These are phyloP conservation scores for Vinca major DNA, from an alignment of 305 asterid species.

Conservation along the genomic window DNA sequence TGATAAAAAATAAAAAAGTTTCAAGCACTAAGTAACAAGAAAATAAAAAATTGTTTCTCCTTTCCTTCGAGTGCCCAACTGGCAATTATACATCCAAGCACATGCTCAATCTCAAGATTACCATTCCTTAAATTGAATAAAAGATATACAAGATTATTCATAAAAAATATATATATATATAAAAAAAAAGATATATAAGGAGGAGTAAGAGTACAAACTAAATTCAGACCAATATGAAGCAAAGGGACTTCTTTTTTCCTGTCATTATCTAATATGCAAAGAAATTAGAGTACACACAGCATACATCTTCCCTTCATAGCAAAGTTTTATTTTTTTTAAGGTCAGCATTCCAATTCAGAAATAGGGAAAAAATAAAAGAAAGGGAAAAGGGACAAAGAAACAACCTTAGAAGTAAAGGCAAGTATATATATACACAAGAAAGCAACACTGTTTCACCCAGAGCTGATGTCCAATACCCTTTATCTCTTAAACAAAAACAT, in stretches of 20 bases:
- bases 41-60: neutral
- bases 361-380: neutral
- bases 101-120: neutral
- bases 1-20: neutral
- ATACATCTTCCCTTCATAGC: conserved; percentile 18
- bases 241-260: neutral
- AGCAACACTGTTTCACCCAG: conserved; percentile 21
- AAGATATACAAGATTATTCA: no score
- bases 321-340: conserved; percentile 22
- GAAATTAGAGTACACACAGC: neutral
- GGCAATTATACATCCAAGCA: neutral
- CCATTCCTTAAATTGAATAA: neutral
- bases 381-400: neutral
- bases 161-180: no score
- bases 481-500: conserved; percentile 1
- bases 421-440: conserved; percentile 22
- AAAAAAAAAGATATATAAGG: neutral
- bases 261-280: neutral
- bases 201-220: neutral
- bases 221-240: neutral
- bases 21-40: neutral
- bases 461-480: conserved; percentile 11
- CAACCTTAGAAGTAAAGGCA: conserved; percentile 34
- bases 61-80: neutral
- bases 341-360: conserved; percentile 12